These are phyloP conservation scores for Aspergillus olivimuriae DNA, from an alignment of 495 filamentous ascomycete genomes.

Conservation along the genomic window DNA sequence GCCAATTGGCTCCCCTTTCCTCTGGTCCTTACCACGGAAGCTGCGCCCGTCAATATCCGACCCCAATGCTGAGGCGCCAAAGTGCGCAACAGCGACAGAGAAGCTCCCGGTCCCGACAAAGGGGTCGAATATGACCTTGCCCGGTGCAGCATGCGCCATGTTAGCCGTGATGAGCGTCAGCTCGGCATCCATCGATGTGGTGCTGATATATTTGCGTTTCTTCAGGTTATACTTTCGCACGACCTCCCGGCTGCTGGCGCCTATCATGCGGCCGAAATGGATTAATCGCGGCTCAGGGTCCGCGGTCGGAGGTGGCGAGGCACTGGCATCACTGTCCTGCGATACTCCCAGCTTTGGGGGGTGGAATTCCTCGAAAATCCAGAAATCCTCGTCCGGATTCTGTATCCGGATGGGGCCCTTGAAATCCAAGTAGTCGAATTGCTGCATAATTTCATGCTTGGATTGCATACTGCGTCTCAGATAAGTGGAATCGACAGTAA, in stretches of 20 bases:
- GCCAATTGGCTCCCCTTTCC: conserved; percentile 39
- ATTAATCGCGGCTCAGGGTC: conserved; percentile 47
- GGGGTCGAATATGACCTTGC: conserved; percentile 83
- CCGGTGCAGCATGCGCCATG: conserved; percentile 72
- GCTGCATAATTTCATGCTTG: conserved; percentile 67
- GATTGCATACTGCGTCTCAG: conserved; percentile 53
- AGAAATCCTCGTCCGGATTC: conserved; percentile 64
- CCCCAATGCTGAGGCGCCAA: conserved; percentile 72
- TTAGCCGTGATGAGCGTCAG: conserved; percentile 89
- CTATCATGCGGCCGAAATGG: conserved; percentile 67
- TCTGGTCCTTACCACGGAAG: conserved; percentile 62
- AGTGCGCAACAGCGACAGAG: conserved; percentile 78
- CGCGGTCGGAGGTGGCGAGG: neutral
- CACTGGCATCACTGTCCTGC: too few relatives aligned
- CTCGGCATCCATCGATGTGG: conserved; percentile 95
- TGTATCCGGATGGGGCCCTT: conserved; percentile 68
- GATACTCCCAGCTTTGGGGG: too few relatives aligned
- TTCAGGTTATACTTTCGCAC: conserved; percentile 80
- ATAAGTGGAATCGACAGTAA: conserved; percentile 72
- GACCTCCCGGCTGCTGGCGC: conserved; percentile 53
- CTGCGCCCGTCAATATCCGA: conserved; percentile 90
- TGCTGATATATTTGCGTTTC: conserved; percentile 86
- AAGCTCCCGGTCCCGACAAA: conserved; percentile 95
- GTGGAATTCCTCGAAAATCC: conserved; percentile 72
- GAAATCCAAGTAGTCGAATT: conserved; percentile 73